Evolutionary conservation across 2,329 filamentous ascomycete genomes (phyloP), one percentile per base, ranked within the genome.

Genomic region (Pyrenophora tritici-repentis): DNA sequence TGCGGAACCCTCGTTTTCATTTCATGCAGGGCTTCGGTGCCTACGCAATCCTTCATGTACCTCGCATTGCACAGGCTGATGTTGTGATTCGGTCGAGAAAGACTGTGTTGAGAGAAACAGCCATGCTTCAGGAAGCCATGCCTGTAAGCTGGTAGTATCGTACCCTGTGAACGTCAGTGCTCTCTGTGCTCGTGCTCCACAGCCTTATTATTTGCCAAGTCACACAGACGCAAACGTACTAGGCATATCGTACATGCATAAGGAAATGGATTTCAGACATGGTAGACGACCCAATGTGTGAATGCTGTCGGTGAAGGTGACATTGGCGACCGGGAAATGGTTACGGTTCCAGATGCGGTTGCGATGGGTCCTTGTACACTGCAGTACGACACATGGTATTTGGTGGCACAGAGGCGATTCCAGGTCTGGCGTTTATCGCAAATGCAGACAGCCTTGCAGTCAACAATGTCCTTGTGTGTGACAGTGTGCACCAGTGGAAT

Each of bases 311-410:
- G 46, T 46, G 9, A 32, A 35, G 33, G 45, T 31, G 47, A 24
- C 18, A 46, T 38, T 42, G 43, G 39, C 43, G 34, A 32, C 39
- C 20, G 34, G 32, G 24, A 37, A 29, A 33, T 42, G 37, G 12
- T 16, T 42, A 38, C 48, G 42, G 48, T 47, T 51, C 24, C 42
- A 51, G 37, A 37, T 32, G 33, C 48, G 42, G 48, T 32, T 17
- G 42, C 42, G 31, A 7, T 22, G 36, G 36, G 47, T 17, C 31
- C 36, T 35, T 53, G 14, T 49, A 24, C 31, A 14, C 36, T 16
- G 34, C 49, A 34, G 33, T 31, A 42, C 35, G 14, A 36, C 22
- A 49, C 40, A 40, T 13, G 40, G 33, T 48, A 18, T 38, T 20
- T 34, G 35, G 37, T 37, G 36, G 32, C 44, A 48, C 34, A 31